phyloP scores from a whole-genome alignment of 345 rosid species.

The Eucalyptus sp. region DNA sequence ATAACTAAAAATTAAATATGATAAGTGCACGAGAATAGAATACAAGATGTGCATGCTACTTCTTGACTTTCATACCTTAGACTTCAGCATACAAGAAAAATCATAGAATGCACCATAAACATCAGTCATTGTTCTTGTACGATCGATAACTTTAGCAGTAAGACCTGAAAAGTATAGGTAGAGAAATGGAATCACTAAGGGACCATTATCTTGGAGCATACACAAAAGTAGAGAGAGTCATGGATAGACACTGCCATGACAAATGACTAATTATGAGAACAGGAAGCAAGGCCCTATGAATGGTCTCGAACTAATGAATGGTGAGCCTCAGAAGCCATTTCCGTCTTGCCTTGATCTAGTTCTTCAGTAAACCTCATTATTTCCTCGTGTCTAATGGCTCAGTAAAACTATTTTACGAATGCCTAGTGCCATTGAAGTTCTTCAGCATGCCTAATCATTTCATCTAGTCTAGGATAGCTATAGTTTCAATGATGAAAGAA shows the following conservation, averaged over 20 bases:
- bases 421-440: neutral
- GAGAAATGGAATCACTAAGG: neutral
- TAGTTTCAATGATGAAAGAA: neutral
- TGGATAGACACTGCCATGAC: neutral
- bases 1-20: neutral
- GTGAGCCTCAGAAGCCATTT: neutral
- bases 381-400: neutral
- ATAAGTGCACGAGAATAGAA: neutral
- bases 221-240: neutral
- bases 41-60: neutral
- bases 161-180: slow-evolving; percentile 40
- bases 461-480: neutral
- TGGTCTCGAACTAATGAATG: neutral
- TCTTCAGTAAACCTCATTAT: neutral
- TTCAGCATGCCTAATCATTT: neutral
- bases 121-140: slow-evolving; percentile 74
- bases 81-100: slow-evolving; percentile 56
- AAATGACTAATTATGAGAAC: neutral
- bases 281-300: neutral
- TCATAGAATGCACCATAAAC: slow-evolving; percentile 86
- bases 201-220: neutral
- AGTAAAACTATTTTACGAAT: neutral
- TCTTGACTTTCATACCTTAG: slow-evolving; percentile 35
- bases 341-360: neutral
- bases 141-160: slow-evolving; percentile 76